Percentiles rank a stretch among this genome's conserved stretches.
These are phyloP conservation scores for Suillus spraguei DNA, from an alignment of 768 basidiomycete genomes.

Conservation along the genomic window DNA sequence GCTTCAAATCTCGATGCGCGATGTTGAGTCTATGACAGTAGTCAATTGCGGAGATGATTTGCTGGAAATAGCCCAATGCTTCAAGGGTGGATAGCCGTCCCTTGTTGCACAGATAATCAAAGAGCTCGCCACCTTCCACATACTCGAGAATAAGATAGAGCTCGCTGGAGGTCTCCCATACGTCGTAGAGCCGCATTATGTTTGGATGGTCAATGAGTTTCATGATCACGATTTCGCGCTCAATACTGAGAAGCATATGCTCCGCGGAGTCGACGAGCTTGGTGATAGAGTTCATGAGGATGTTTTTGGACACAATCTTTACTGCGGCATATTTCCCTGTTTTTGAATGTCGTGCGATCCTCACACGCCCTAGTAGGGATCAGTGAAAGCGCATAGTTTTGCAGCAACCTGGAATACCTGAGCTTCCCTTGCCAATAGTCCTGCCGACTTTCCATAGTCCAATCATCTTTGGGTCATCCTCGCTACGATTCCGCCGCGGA, in stretches of 20 bases:
- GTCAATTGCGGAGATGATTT: constrained; percentile 89
- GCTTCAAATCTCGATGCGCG: constrained; percentile 92
- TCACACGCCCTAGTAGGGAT: constrained; percentile 71
- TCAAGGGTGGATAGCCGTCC: constrained; percentile 72
- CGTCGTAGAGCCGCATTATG: constrained; percentile 92
- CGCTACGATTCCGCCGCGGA: constrained; percentile 30
- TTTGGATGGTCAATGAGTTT: constrained; percentile 96
- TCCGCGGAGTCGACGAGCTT: constrained; percentile 75
- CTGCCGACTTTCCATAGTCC: constrained; percentile 84
- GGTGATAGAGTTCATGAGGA: constrained; percentile 63
- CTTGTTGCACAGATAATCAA: constrained; percentile 85
- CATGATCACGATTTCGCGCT: constrained; percentile 97
- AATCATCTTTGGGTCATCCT: constrained; percentile 64
- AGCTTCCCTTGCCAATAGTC: constrained; percentile 81
- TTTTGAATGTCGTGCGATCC: constrained; percentile 85
- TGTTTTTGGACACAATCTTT: constrained; percentile 88
- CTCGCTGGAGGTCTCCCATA: constrained; percentile 92
- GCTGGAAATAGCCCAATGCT: constrained; percentile 87
- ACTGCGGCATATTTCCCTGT: constrained; percentile 90
- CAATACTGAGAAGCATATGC: constrained; percentile 76
- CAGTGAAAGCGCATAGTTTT: background rate
- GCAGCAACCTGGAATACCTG: constrained; percentile 46
- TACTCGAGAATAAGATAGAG: constrained; percentile 94
- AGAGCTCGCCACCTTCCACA: constrained; percentile 92
- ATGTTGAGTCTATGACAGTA: constrained; percentile 96